Evolutionary conservation across 495 filamentous ascomycete species (phyloP).

Genomic region (Hypomontagnella monticulosa): DNA sequence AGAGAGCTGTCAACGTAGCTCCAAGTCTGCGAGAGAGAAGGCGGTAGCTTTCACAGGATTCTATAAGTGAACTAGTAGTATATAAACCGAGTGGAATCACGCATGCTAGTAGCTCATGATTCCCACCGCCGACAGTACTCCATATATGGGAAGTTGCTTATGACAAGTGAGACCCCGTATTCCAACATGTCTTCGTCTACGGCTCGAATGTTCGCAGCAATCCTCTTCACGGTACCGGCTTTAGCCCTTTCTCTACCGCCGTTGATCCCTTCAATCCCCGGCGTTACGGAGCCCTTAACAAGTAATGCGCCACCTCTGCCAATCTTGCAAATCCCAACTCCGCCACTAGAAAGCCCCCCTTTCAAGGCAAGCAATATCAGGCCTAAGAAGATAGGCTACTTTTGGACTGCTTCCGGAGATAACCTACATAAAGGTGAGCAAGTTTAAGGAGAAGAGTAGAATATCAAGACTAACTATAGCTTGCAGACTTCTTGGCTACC

Average conservation of each 20-base stretch:
- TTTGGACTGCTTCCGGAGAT: conserved; percentile 69
- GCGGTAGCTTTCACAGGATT: background rate
- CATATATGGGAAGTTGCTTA: background rate
- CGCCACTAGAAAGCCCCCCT: conserved; percentile 63
- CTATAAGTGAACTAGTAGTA: background rate
- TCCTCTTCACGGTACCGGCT: conserved; percentile 3
- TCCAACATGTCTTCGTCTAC: conserved; percentile 15
- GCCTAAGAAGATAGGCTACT: conserved; percentile 74
- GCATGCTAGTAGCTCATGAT: background rate
- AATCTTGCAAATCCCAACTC: conserved; percentile 67
- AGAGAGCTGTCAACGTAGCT: conserved; percentile 3
- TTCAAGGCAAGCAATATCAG: conserved; percentile 64
- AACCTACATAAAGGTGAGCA: conserved; percentile 59
- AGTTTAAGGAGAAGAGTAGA: background rate
- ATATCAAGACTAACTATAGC: conserved; percentile 2
- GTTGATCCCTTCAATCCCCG: conserved; percentile 66
- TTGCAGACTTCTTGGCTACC: conserved; percentile 65
- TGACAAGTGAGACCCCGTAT: background rate
- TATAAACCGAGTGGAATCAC: background rate
- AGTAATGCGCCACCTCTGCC: conserved; percentile 63
- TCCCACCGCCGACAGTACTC: background rate
- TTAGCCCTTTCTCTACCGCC: conserved; percentile 53
- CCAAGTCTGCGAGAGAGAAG: background rate
- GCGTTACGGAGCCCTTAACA: conserved; percentile 64
- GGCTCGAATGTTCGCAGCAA: conserved; percentile 2